Conservation (phyloP, 148 eudicot genomes). For the Gaultheria prostrata region DNA sequence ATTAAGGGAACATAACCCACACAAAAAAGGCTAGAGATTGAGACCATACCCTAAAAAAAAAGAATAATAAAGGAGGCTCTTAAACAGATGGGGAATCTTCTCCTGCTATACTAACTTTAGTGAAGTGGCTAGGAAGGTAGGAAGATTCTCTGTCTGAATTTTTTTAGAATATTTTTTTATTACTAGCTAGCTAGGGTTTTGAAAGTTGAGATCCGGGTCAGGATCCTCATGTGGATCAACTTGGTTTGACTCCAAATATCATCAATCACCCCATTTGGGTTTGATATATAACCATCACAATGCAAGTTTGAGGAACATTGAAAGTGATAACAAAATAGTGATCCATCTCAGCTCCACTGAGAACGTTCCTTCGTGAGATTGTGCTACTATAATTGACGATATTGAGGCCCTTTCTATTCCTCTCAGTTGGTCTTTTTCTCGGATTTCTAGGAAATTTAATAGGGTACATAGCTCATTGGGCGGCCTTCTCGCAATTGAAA, state of each 20-base stretch:
- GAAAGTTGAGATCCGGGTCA: conserved; percentile 25
- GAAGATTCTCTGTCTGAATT: conserved; percentile 46
- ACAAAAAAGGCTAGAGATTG: conserved; percentile 27
- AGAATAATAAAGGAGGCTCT: conserved; percentile 47
- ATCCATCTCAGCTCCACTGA: too few species aligned
- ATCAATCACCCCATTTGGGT: neutral
- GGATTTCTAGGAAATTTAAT: too few species aligned
- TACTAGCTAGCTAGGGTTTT: conserved; percentile 9
- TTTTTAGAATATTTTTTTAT: neutral
- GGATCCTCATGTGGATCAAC: conserved; percentile 13
- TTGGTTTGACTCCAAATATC: conserved; percentile 10
- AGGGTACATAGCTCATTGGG: too few species aligned
- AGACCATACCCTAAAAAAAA: conserved; percentile 20
- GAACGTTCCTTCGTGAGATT: too few species aligned
- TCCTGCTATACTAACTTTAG: conserved; percentile 72
- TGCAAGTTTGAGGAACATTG: too few species aligned
- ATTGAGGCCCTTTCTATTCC: too few species aligned
- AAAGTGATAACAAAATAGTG: too few species aligned
- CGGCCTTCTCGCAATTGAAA: too few species aligned
- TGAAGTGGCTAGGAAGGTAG: conserved; percentile 78
- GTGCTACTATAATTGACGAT: too few species aligned
- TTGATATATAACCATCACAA: neutral
- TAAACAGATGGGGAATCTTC: conserved; percentile 52
- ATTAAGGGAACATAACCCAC: conserved; percentile 36
- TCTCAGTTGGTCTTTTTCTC: too few species aligned